Percentiles rank a stretch among this genome's conserved stretches.
These are phyloP conservation scores for Trametes hirsuta DNA, from an alignment of 1,284 basidiomycete species.

Conservation along the genomic window DNA sequence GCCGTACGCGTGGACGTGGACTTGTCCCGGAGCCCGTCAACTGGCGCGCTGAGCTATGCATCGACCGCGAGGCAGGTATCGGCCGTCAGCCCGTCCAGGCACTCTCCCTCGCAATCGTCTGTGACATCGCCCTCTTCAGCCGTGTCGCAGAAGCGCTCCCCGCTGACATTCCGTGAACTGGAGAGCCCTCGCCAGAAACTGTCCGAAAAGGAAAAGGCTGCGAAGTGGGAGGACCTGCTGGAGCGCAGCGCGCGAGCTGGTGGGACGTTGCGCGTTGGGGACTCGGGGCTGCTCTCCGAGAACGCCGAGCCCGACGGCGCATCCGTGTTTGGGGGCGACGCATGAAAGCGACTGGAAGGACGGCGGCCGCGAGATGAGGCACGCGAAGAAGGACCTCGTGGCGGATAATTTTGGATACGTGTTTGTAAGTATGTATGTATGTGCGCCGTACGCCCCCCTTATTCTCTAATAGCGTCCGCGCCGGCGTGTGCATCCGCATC, in stretches of 20 bases:
- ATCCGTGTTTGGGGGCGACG: neutral
- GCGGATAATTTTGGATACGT: conserved; percentile 23
- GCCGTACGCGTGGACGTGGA: conserved; percentile 25
- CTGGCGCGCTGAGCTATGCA: conserved; percentile 35
- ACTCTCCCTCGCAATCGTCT: neutral
- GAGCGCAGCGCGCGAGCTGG: conserved; percentile 66
- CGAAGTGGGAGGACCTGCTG: conserved; percentile 69
- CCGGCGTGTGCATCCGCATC: neutral
- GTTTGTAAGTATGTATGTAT: conserved; percentile 3
- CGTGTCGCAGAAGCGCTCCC: conserved; percentile 30
- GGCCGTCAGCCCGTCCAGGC: conserved; percentile 21
- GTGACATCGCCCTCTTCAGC: conserved; percentile 26
- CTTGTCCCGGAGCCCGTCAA: conserved; percentile 27
- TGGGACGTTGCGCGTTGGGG: conserved; percentile 64
- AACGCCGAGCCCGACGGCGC: conserved; percentile 16
- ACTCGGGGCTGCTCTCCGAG: conserved; percentile 48
- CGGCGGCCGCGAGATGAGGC: neutral
- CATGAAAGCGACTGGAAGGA: neutral
- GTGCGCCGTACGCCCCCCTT: neutral
- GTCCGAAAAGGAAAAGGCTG: conserved; percentile 69
- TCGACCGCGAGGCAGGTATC: conserved; percentile 32
- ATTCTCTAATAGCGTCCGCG: conserved; percentile 7
- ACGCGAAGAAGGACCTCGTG: neutral
- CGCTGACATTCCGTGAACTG: conserved; percentile 56
- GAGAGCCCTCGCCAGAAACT: conserved; percentile 40